Base-by-base conservation (phyloP, 768 basidiomycete species). In the Kwoniella botswanensis region DNA sequence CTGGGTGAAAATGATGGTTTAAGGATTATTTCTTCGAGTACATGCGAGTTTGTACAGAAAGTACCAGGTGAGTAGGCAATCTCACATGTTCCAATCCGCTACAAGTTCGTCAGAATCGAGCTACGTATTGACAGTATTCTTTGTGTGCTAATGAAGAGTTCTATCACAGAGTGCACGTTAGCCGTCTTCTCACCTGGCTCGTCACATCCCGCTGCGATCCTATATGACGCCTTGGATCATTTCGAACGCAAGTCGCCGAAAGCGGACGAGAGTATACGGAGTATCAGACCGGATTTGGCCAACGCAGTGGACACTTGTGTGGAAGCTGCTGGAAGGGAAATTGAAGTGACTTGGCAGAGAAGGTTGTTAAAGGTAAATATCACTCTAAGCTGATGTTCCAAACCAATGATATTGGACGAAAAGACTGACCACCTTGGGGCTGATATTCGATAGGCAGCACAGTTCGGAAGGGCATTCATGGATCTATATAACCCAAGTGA, bases 111-210 rank as follows among this genome's bases (percentile, higher is more conserved):
- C 26, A 26, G 26, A 26, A 26, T 26, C 26, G 26, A 26, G 26
- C 26, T 1, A 26, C 26, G 26, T 26, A 26, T 26, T 1, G 26
- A 26, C 26, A 26, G 26, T 26, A 26, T 2, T 26, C 26, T 3
- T 26, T 69, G n/a, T n/a, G n/a, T n/a, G 18, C 29, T 63, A 10
- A 52, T 63, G 2, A 0, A 2, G 5, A 11, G 4, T 15, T 54
- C 58, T 57, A 67, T 56, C 3, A 44, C 77, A 93, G 93, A 88
- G 43, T 90, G 93, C 0, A 89, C 90, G 1, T 83, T 92, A 44
- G 91, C 92, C 1, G 89, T 97, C 42, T 96, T 98, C 84, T 88
- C 90, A 50, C 97, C 97, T 35, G 96, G 95, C 12, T 98, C 97
- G 9, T 92, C 91, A 0, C 90, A 93, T 3, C 91, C 95, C 1